These are phyloP conservation scores for Peronospora belbahrii DNA, from an alignment of 352 stramenopile genomes.

Conservation along the genomic window DNA sequence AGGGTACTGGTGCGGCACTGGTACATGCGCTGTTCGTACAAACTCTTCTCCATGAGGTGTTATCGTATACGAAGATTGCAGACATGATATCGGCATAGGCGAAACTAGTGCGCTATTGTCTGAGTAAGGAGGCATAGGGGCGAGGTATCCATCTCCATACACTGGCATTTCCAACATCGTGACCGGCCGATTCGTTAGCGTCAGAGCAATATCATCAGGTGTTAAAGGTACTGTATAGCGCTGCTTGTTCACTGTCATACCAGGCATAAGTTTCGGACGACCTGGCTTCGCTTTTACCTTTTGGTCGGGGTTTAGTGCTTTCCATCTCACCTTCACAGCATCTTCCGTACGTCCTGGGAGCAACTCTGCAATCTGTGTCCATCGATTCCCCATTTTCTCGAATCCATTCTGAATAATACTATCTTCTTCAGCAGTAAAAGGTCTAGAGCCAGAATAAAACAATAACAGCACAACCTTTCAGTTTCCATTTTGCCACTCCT, in stretches of 20 bases:
- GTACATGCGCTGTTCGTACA: conserved; percentile 11
- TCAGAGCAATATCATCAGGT: conserved; percentile 47
- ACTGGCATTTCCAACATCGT: conserved; percentile 20
- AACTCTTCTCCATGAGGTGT: conserved; percentile 13
- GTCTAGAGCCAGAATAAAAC: conserved; percentile 20
- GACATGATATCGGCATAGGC: conserved; percentile 15
- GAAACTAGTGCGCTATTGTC: conserved; percentile 17
- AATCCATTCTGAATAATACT: conserved; percentile 89
- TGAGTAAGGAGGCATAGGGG: conserved; percentile 7
- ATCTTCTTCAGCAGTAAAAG: conserved; percentile 89
- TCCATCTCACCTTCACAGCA: conserved; percentile 83
- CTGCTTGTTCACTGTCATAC: conserved; percentile 41
- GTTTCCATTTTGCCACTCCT: neutral
- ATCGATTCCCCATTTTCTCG: conserved; percentile 89
- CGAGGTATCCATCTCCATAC: conserved; percentile 14
- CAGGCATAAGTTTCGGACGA: conserved; percentile 50
- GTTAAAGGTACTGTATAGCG: conserved; percentile 36
- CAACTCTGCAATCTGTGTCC: conserved; percentile 89
- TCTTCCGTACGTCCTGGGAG: conserved; percentile 84
- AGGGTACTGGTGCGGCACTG: conserved; percentile 31
- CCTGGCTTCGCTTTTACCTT: conserved; percentile 53
- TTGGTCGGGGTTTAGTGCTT: conserved; percentile 53
- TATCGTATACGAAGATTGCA: conserved; percentile 19
- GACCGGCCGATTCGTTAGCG: conserved; percentile 31
- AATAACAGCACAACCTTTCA: neutral